Base-by-base conservation (phyloP, 163 green algal species). In the Coccomyxa subellipsoidea region DNA sequence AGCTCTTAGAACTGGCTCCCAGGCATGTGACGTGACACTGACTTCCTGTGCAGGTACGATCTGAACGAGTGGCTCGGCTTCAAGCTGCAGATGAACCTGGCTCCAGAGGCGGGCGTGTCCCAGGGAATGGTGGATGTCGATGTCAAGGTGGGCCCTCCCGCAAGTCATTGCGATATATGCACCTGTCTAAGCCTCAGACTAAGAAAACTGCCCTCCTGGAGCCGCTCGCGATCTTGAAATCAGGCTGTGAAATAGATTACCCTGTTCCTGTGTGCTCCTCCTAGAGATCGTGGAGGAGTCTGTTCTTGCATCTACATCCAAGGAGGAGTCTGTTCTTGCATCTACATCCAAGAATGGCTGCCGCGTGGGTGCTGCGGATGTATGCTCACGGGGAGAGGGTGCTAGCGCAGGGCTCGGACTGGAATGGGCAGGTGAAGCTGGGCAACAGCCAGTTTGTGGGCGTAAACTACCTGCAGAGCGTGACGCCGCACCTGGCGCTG, bases 401-500 rank as follows among this genome's bases (percentile, higher is more conserved):
- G 47, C 47, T 27, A 59, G 76, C n/a, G 81, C 88, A 95, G 91
- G 96, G 96, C 37, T 82, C 77, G 7, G 96, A 99, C 90, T 99
- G 93, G 92, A 98, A 99, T 80, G 91, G 89, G 9, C 95, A 99
- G 92, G 21, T 98, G 54, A 99, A 99, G 89, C 80, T 95, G 36
- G 96, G 96, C 66, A 96, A 90, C 81, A 92, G 92, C 27, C 85
- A 89, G 35, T 99, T 99, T 86, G 96, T 94, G 39, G 95, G 92
- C 3, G 39, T 93, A 7, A 98, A 97, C 88, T 98, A 97, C 87
- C 94, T 98, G 80, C 96, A 99, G 90, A 97, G 91, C 47, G 87
- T 99, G 69, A 98, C 96, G 0, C 93, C 91, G 9, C 89, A 84
- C 25, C 85, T 99, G n/a, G 85, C 93, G 38, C 85, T 92, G 83